These are phyloP conservation scores for Trichoderma cornu-damae DNA, from an alignment of 2,329 filamentous ascomycete species.

Conservation along the genomic window DNA sequence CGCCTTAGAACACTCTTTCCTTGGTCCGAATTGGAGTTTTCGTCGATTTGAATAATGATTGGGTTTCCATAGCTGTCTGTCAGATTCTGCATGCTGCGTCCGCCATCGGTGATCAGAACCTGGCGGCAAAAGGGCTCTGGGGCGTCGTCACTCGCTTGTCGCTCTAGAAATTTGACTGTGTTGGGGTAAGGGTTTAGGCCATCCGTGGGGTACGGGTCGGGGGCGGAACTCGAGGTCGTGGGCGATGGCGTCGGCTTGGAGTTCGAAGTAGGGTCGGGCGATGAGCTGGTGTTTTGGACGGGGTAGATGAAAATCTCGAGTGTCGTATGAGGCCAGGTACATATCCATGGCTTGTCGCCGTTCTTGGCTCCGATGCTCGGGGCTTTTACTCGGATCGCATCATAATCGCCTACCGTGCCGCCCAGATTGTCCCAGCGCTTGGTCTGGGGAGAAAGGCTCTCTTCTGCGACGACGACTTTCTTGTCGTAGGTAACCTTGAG, in stretches of 20 bases:
- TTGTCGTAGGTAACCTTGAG: slow-evolving; percentile 50
- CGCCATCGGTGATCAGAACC: slow-evolving; percentile 40
- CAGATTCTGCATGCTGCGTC: slow-evolving; percentile 34
- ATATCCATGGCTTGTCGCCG: slow-evolving; percentile 55
- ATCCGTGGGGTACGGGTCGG: slow-evolving; percentile 16
- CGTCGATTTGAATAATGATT: slow-evolving; percentile 39
- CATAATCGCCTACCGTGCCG: slow-evolving; percentile 20
- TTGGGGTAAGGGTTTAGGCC: slow-evolving; percentile 42
- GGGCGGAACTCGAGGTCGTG: slow-evolving; percentile 16
- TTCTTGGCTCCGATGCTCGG: slow-evolving; percentile 30
- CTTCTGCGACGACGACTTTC: slow-evolving; percentile 49
- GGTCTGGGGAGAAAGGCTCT: slow-evolving; percentile 28
- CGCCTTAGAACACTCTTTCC: not conserved
- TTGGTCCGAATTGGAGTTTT: slow-evolving; percentile 12
- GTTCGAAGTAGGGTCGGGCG: slow-evolving; percentile 1
- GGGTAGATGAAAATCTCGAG: slow-evolving; percentile 56
- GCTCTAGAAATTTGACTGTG: slow-evolving; percentile 52
- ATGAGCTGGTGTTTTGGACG: slow-evolving; percentile 44
- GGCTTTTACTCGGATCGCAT: slow-evolving; percentile 27
- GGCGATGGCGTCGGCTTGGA: too few relatives aligned
- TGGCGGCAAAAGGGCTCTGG: slow-evolving; percentile 44
- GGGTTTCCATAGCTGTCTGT: slow-evolving; percentile 36
- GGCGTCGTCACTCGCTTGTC: slow-evolving; percentile 36
- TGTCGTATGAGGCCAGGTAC: slow-evolving; percentile 51
- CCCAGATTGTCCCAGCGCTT: slow-evolving; percentile 27